Base-by-base conservation (phyloP, 345 rosid species). In the Euphorbia peplus region DNA sequence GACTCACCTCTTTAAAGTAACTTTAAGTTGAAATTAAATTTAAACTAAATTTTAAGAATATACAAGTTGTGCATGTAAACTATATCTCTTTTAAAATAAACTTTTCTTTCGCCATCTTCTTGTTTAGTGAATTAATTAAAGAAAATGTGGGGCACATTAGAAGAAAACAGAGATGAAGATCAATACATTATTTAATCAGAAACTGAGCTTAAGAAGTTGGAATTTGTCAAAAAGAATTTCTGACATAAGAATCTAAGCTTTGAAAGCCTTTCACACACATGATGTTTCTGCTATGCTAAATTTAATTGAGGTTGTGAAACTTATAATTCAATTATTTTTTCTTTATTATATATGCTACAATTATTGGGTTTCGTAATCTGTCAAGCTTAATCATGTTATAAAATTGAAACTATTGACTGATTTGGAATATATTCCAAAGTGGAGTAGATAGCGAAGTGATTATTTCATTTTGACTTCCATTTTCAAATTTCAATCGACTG, bases 241-340 rank as follows among this genome's bases (percentile, higher is more conserved):
- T 48, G 66, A 67, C 67, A 19, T 69, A 1, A 26, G 73, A 50
- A 57, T 78, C 75, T 70, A 67, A 67, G 41, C 16, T 58, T 41
- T 57, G 64, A 30, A 30, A 56, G 22, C 66, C 39, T 78, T 78
- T 70, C 78, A 70, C 78, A 73, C 25, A 60, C 18, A 32, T 32
- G 26, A 22, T 64, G 39, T 15, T 54, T 5, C 21, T 12, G 19
- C 6, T 41, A 22, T 41, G 8, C 29, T 11, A 19, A 16, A 5
- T 3, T 48, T 48, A 16, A 18, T 48, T 48, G 18, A 1, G 21
- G 42, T 39, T 16, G 52, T 48, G 6, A 15, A 1, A 3, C 52
- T 5, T 39, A 5, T 16, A 51, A 51, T n/a, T 52, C 5, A 8
- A n/a, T 52, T 19, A 4, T 52, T 25, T 16, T 26, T 18, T 7